phyloP scores from a whole-genome alignment of 805 yeast genomes.

The Monosporozyma solicola region DNA sequence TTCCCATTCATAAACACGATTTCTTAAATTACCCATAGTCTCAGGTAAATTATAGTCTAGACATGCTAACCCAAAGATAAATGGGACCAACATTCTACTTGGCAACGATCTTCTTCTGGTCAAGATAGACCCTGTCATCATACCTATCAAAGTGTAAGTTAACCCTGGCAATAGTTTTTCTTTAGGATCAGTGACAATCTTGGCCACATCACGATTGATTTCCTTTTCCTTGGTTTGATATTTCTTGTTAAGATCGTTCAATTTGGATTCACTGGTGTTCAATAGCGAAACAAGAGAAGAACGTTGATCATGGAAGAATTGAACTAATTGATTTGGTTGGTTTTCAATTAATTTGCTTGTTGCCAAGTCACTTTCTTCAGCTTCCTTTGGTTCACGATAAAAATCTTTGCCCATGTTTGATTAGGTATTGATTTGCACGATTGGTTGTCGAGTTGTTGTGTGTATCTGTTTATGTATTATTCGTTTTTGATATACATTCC shows the following conservation, averaged over 20 bases:
- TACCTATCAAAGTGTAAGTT: constrained; percentile 45
- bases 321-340: constrained; percentile 15
- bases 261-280: constrained; percentile 6
- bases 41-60: constrained; percentile 50
- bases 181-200: constrained; percentile 41
- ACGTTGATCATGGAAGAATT: constrained; percentile 13
- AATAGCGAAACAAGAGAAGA: constrained; percentile 5
- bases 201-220: constrained; percentile 43
- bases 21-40: constrained; percentile 43
- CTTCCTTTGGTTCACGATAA: constrained; percentile 5
- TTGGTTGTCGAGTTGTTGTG: background rate
- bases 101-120: constrained; percentile 45
- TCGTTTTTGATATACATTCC: background rate
- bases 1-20: constrained; percentile 43
- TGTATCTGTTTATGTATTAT: background rate
- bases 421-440: background rate
- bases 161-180: constrained; percentile 54
- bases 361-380: background rate
- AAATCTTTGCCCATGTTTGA: constrained; percentile 5
- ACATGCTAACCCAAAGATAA: constrained; percentile 42
- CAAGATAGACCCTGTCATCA: constrained; percentile 50
- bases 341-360: background rate
- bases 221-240: constrained; percentile 43
- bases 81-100: constrained; percentile 41
- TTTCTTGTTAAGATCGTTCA: constrained; percentile 36